phyloP scores from a whole-genome alignment of 2,329 filamentous ascomycete species.

The Aspergillus piperis region DNA sequence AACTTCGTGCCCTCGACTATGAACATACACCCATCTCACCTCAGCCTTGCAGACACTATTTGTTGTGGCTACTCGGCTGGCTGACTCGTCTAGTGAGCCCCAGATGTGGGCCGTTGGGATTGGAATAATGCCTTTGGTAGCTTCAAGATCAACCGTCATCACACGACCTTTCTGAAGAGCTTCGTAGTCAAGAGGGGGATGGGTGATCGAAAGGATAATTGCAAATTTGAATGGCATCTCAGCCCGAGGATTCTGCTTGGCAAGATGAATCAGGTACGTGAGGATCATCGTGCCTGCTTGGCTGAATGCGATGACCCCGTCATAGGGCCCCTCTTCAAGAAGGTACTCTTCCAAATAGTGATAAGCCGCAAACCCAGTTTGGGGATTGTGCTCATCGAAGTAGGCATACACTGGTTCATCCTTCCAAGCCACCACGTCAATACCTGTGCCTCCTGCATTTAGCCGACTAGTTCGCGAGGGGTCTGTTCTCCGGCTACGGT shows the following conservation, averaged over 20 bases:
- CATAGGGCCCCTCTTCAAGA: conserved; percentile 29
- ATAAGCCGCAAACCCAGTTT: conserved; percentile 6
- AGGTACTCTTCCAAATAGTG: conserved; percentile 20
- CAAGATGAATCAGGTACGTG: conserved; percentile 7
- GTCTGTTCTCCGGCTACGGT: not conserved
- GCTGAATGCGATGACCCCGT: conserved; percentile 32
- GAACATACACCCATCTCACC: conserved; percentile 15
- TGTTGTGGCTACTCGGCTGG: not conserved
- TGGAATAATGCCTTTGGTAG: not conserved
- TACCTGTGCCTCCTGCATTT: not conserved
- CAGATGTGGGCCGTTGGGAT: conserved; percentile 23
- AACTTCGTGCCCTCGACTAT: conserved; percentile 18
- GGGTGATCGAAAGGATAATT: conserved; percentile 23
- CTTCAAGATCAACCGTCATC: not conserved
- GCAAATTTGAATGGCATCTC: conserved; percentile 27
- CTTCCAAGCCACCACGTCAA: conserved; percentile 1
- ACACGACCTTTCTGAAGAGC: not conserved
- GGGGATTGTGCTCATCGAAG: conserved; percentile 1
- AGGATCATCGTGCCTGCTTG: conserved; percentile 26
- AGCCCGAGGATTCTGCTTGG: not conserved
- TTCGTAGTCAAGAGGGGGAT: conserved; percentile 9
- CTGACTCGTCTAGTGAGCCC: conserved; percentile 12
- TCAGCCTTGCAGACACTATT: conserved; percentile 13
- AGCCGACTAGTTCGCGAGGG: not conserved
- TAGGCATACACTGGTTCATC: conserved; percentile 13